These are phyloP conservation scores for Pseudonectria buxi DNA, from an alignment of 2,329 filamentous ascomycete species.

Conservation along the genomic window DNA sequence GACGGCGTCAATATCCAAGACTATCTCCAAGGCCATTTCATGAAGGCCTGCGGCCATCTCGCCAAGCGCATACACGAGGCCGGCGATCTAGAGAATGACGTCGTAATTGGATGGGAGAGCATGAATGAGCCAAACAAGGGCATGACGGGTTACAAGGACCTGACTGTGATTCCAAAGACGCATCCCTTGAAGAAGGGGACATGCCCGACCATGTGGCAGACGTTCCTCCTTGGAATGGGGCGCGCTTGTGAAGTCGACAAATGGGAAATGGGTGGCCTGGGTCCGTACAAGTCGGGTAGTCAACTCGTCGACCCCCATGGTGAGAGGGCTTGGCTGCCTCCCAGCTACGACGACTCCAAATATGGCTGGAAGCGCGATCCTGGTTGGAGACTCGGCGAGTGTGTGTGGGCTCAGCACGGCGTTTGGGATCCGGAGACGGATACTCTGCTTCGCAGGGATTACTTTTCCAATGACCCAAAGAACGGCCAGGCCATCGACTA, in stretches of 20 bases:
- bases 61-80: constrained; percentile 82
- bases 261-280: constrained; percentile 90
- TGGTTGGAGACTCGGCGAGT: constrained; percentile 88
- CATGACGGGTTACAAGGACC: constrained; percentile 73
- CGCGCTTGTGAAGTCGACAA: constrained; percentile 82
- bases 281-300: constrained; percentile 82
- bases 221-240: constrained; percentile 85
- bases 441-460: constrained; percentile 72
- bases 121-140: constrained; percentile 93
- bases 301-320: constrained; percentile 83
- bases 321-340: constrained; percentile 73
- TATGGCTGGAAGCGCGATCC: constrained; percentile 89
- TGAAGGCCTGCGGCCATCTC: constrained; percentile 72
- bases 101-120: constrained; percentile 93
- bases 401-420: constrained; percentile 93
- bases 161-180: constrained; percentile 74
- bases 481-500: constrained; percentile 72
- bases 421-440: constrained; percentile 84
- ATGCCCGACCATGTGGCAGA: constrained; percentile 89
- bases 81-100: constrained; percentile 76
- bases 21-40: constrained; percentile 81
- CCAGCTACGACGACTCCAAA: constrained; percentile 74
- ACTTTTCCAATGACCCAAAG: constrained; percentile 73
- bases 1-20: constrained; percentile 95
- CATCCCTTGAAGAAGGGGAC: constrained; percentile 91